phyloP scores from a whole-genome alignment of 2,329 filamentous ascomycete genomes.

The Podosphaera xanthii region DNA sequence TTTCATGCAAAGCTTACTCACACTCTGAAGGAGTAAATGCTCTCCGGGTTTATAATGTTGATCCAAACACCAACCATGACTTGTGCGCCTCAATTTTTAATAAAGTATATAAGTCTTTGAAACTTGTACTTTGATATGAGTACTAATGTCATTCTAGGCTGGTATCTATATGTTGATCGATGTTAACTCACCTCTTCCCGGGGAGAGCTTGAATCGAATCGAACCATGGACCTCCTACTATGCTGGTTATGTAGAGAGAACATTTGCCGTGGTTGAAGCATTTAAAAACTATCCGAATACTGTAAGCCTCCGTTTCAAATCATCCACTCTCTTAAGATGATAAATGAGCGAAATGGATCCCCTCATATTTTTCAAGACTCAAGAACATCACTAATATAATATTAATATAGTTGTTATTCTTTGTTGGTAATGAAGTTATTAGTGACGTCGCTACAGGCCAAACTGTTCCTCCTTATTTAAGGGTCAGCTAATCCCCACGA shows the following conservation, averaged over 20 bases:
- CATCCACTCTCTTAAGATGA: not conserved
- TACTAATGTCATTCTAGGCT: constrained; percentile 14
- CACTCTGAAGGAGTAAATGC: constrained; percentile 29
- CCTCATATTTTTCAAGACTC: too few relatives aligned
- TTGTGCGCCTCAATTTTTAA: constrained; percentile 47
- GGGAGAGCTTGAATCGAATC: constrained; percentile 30
- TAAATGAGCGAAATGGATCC: too few relatives aligned
- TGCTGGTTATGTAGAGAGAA: constrained; percentile 36
- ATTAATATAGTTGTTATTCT: constrained; percentile 32
- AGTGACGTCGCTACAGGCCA: constrained; percentile 37
- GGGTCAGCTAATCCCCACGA: constrained; percentile 14
- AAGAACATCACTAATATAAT: not conserved
- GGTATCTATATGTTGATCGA: constrained; percentile 49
- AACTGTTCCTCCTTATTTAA: constrained; percentile 42
- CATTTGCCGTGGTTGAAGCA: constrained; percentile 42
- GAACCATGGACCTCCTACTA: constrained; percentile 38
- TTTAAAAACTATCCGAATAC: constrained; percentile 46
- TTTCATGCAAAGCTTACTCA: not conserved
- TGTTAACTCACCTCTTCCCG: constrained; percentile 40
- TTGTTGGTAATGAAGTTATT: constrained; percentile 61
- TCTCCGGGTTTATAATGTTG: constrained; percentile 47
- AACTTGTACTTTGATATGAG: constrained; percentile 1
- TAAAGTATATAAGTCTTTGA: constrained; percentile 17
- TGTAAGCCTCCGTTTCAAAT: not conserved
- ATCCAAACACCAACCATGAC: constrained; percentile 42